phyloP scores from a whole-genome alignment of 2,329 filamentous ascomycete species.

The Fusarium coicis region DNA sequence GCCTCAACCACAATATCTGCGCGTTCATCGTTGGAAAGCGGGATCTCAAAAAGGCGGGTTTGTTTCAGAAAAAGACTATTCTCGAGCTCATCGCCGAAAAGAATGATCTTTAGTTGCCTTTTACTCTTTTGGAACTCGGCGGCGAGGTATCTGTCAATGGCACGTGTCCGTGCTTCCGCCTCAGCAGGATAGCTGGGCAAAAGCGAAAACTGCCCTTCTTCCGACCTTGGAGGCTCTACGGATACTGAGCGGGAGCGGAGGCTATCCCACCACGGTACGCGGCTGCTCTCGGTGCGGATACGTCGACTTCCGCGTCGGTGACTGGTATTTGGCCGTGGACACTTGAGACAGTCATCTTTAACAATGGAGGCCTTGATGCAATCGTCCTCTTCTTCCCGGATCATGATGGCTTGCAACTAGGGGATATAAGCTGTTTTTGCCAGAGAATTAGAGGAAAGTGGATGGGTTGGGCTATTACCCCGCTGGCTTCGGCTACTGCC shows the following conservation, averaged over 20 bases:
- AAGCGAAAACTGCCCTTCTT: too few species aligned
- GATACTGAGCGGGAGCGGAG: too few species aligned
- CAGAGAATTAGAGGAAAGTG: not conserved
- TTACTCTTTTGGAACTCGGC: not conserved
- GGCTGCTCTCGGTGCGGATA: too few species aligned
- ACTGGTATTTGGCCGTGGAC: too few species aligned
- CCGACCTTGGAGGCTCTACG: too few species aligned
- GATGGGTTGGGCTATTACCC: not conserved
- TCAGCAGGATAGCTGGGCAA: not conserved
- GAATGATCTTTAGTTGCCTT: not conserved
- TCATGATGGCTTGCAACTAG: too few species aligned
- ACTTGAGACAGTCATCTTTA: too few species aligned
- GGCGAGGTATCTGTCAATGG: not conserved
- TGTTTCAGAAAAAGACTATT: not conserved
- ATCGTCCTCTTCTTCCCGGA: too few species aligned
- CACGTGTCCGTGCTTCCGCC: not conserved
- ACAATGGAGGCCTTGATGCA: too few species aligned
- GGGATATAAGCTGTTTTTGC: too few species aligned
- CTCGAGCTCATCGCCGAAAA: not conserved
- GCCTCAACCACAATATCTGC: not conserved
- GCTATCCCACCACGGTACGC: too few species aligned
- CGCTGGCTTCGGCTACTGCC: not conserved
- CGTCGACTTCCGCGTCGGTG: too few species aligned
- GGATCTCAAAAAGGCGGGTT: not conserved
- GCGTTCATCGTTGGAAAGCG: fast-evolving